Base-by-base conservation (phyloP, 345 rosid species). In the Jatropha curcas region DNA sequence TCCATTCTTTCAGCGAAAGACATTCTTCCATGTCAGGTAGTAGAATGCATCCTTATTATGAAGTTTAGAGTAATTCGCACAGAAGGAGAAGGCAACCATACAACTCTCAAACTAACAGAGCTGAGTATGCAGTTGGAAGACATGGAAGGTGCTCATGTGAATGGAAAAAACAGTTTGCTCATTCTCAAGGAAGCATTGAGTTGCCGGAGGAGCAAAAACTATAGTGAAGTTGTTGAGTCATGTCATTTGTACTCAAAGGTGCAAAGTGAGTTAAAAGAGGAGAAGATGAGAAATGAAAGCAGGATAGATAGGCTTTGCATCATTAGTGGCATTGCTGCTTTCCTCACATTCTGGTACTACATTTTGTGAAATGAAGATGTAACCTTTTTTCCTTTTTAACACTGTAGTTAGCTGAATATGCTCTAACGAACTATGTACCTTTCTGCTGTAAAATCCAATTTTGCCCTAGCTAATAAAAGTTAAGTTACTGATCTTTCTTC, bases 51-150 rank as follows among this genome's bases (percentile, higher is more conserved):
- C 68, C 87, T 88, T 13, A 68, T 76, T 25, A 88, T 88, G 95
- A 90, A 90, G 86, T 88, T 86, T 61, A 83, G 85, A 78, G 88
- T 88, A 51, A 17, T 82, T 24, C 86, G 61, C 12, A 79, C 77
- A 0, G 90, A 87, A 58, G 92, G 60, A 35, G 90, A 83, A 30
- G 87, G 76, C 7, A 34, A 68, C 0, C 73, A 72, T 68, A 90
- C 92, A 9, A 82, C 84, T 14, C 89, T 90, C 41, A 85, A 80
- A 70, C 69, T 90, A 73, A 84, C 87, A 0, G 95, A 90, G 85
- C 84, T 90, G 68, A 88, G 95, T 81, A 88, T 90, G 95, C 89
- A 86, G 79, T 65, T 90, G 83, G 90, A 90, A 82, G 92, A 90
- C 82, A 90, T 88, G 90, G 95, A 90, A 76, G 88, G 92, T 13